Percentiles rank a stretch among this genome's conserved stretches.
Evolutionary conservation across 2,329 filamentous ascomycete species (phyloP).

Genomic region (Calonectria honghensis): DNA sequence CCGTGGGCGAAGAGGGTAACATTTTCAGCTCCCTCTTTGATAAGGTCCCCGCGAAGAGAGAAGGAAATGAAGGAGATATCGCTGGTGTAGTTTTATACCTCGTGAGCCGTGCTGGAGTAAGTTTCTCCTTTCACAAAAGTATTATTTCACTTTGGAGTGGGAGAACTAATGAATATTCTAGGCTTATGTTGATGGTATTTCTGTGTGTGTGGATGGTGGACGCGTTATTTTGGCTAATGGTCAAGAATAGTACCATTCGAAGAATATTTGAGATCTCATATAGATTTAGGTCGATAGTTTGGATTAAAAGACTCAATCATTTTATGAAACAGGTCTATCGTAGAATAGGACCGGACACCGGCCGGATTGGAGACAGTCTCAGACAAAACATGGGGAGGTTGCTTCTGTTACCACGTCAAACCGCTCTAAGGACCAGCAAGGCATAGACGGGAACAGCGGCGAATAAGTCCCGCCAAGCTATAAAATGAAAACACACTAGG

Average conservation of each 20-base stretch:
- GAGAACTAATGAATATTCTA: conserved; percentile 31
- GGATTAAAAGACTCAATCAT: not conserved
- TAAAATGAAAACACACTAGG: no score
- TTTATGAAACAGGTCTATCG: not conserved
- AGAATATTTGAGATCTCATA: not conserved
- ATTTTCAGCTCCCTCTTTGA: conserved; percentile 58
- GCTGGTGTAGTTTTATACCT: conserved; percentile 57
- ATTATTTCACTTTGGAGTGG: not conserved
- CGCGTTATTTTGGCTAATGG: conserved; percentile 57
- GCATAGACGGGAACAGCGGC: not conserved
- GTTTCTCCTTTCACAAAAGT: not conserved
- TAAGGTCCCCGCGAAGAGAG: conserved; percentile 57
- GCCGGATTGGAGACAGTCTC: no score
- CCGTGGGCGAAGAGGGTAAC: conserved; percentile 57
- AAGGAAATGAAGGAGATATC: conserved; percentile 57
- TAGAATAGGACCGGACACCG: not conserved
- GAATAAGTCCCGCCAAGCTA: not conserved
- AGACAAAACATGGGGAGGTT: not conserved
- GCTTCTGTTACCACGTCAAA: not conserved
- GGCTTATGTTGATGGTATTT: conserved; percentile 58
- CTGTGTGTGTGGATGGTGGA: conserved; percentile 57
- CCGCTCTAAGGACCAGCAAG: not conserved
- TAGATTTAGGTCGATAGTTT: not conserved
- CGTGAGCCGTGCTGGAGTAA: conserved; percentile 57
- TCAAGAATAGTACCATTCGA: conserved; percentile 41